A percentile compares a stretch with the other conserved stretches of the same genome.
phyloP scores from a whole-genome alignment of 495 filamentous ascomycete species.

The Aspergillus sclerotiicarbonarius region DNA sequence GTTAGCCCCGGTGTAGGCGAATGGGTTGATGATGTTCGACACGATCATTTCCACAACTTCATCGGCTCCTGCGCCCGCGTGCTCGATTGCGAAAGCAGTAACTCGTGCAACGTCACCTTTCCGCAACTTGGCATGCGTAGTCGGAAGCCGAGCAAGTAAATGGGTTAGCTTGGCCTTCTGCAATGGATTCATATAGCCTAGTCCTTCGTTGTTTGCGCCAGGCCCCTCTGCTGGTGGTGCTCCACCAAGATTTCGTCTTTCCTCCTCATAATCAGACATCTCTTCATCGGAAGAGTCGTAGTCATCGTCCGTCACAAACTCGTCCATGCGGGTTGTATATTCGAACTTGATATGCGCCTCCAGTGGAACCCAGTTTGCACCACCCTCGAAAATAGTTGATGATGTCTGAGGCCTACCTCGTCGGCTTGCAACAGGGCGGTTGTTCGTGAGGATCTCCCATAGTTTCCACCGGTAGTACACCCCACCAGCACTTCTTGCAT shows the following conservation, averaged over 20 bases:
- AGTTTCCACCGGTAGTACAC: constrained; percentile 90
- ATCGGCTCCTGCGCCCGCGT: constrained; percentile 74
- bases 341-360: constrained; percentile 67
- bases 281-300: constrained; percentile 89
- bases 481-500: constrained; percentile 73
- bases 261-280: constrained; percentile 72
- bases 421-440: constrained; percentile 24
- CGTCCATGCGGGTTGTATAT: constrained; percentile 66
- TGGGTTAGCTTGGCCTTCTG: constrained; percentile 81
- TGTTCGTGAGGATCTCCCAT: constrained; percentile 73
- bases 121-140: constrained; percentile 67
- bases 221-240: constrained; percentile 50
- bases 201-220: constrained; percentile 48
- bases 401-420: constrained; percentile 26
- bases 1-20: constrained; percentile 61
- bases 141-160: constrained; percentile 77
- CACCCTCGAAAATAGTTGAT: constrained; percentile 63
- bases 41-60: constrained; percentile 89
- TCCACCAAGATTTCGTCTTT: constrained; percentile 52
- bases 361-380: constrained; percentile 68
- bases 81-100: constrained; percentile 85
- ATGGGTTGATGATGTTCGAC: constrained; percentile 71
- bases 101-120: constrained; percentile 85
- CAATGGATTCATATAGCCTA: constrained; percentile 77
- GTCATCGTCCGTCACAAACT: constrained; percentile 78